Evolutionary conservation across 1,139 yeast species (phyloP).

Genomic region (Pichia sp.): DNA sequence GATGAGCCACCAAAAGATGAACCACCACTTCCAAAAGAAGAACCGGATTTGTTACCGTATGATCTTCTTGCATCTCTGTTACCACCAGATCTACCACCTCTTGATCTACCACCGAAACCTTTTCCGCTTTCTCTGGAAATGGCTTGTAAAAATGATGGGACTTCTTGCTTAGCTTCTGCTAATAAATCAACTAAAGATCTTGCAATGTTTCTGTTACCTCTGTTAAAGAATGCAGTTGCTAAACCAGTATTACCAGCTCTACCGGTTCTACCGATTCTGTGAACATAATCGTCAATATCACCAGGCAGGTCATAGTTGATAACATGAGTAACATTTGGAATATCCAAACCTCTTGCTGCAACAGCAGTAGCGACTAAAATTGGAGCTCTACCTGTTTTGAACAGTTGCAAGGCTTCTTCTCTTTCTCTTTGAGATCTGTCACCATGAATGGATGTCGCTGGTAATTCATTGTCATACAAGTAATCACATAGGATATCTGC

Average conservation of each 20-base stretch:
- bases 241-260: slow-evolving; percentile 99
- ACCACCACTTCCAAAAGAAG: slow-evolving; percentile 6
- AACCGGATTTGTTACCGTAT: slow-evolving; percentile 15
- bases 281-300: slow-evolving; percentile 97
- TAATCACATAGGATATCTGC: slow-evolving; percentile 94
- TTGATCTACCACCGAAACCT: slow-evolving; percentile 30
- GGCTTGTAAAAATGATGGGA: slow-evolving; percentile 78
- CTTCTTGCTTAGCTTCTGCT: slow-evolving; percentile 95
- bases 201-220: slow-evolving; percentile 84
- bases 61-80: slow-evolving; percentile 28
- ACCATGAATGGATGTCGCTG: slow-evolving; percentile 98
- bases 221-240: slow-evolving; percentile 97
- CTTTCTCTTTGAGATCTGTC: slow-evolving; percentile 97
- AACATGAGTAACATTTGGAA: slow-evolving; percentile 97
- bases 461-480: slow-evolving; percentile 81
- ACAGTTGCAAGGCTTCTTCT: slow-evolving; percentile 89
- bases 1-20: slow-evolving; percentile 13
- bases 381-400: slow-evolving; percentile 82
- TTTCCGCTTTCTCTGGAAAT: slow-evolving; percentile 75
- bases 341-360: slow-evolving; percentile 99
- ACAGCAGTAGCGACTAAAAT: slow-evolving; percentile 97
- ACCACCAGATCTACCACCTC: slow-evolving; percentile 41
- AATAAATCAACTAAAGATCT: slow-evolving; percentile 84
- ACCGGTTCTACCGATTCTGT: slow-evolving; percentile 99
- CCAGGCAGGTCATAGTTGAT: slow-evolving; percentile 94